phyloP scores from a whole-genome alignment of 2,329 filamentous ascomycete species.

The Neurospora crassa region DNA sequence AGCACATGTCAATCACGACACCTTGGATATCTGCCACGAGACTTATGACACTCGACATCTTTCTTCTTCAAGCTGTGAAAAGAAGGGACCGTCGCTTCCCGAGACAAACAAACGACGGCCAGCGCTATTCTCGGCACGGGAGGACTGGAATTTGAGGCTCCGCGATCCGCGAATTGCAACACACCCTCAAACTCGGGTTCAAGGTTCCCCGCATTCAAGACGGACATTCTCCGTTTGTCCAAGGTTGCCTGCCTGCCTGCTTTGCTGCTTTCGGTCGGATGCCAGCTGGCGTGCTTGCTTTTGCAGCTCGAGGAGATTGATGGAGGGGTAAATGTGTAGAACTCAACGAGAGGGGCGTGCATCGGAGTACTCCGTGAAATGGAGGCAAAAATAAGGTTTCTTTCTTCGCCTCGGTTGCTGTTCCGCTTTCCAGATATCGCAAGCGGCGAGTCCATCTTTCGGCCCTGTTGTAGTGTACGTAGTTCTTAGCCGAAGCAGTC shows the following conservation, averaged over 20 bases:
- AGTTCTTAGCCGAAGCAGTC: not conserved
- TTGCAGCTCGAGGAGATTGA: not conserved
- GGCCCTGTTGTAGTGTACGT: not conserved
- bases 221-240: not conserved
- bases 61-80: not conserved
- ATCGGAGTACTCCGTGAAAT: not conserved
- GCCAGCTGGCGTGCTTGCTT: not conserved
- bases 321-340: not conserved
- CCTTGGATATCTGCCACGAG: not conserved
- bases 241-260: not conserved
- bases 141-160: constrained; percentile 12
- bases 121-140: constrained; percentile 1
- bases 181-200: not conserved
- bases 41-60: not conserved
- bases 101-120: not conserved
- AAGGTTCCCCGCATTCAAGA: constrained; percentile 8
- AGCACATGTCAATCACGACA: not conserved
- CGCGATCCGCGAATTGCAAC: constrained; percentile 5
- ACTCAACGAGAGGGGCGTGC: not conserved
- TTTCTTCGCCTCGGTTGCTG: not conserved
- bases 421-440: not conserved
- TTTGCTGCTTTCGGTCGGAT: not conserved
- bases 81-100: not conserved
- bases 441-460: not conserved
- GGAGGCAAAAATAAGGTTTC: not conserved